Evolutionary conservation across 1,284 basidiomycete species (phyloP), one percentile per base, ranked within the genome.

Genomic region (Moesziomyces parantarcticus): DNA sequence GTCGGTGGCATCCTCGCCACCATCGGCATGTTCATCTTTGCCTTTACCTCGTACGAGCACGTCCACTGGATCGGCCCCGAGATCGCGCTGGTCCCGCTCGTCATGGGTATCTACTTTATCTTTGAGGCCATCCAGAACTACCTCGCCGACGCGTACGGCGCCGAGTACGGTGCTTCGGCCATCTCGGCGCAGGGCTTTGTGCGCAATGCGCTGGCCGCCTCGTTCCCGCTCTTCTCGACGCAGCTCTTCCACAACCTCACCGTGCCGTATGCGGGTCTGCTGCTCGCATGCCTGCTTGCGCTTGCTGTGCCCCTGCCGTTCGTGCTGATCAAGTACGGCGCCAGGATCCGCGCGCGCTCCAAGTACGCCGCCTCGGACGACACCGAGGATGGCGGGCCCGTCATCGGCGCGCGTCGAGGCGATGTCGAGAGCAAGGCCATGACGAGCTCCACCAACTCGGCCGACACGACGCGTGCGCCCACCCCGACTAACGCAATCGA

Each of bases 171-270:
- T n/a, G 62, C 76, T 16, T 74, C 64, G 5, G 76, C 74, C 22
- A 78, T 78, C 50, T 61, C 68, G 16, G 76, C 71, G 1, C 77
- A 78, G 58, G 75, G 75, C 41, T 77, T 78, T 42, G 65, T 78
- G 13, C 56, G 77, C 26, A 78, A 78, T 25, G 63, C 67, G 6
- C 56, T 78, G 18, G 77, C 71, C 22, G 77, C 75, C 2, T 68
- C 66, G 14, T 72, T 67, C 60, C 76, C 76, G 18, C 58, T 78
- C 13, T 78, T 78, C 32, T 76, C 71, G 44, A 57, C 75, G 7
- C 77, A 79, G 58, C 66, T 78, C 67, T 78, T 78, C 75, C 73
- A 67, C 61, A 71, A 66, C 56, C 54, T 78, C 11, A 70, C 57
- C 14, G 65, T 73, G 20, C 71, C 63, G 9, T 75, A 66, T 32